Conservation (phyloP, 129 eudicot species). For the Dittrichia graveolens region DNA sequence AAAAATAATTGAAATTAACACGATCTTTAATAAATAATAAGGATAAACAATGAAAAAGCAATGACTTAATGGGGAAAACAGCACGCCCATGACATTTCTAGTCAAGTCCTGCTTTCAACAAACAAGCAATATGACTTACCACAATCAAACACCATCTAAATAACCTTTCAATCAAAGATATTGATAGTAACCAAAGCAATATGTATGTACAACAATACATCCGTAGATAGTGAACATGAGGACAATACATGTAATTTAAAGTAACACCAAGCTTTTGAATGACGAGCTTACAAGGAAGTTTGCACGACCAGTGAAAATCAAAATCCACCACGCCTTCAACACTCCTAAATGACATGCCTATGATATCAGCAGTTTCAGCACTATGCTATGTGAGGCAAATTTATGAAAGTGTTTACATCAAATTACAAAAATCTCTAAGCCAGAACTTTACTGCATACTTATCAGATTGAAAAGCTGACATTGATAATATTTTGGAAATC, state of each 20-base stretch:
- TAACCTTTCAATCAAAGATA: not conserved
- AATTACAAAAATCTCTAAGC: not conserved
- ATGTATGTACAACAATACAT: not conserved
- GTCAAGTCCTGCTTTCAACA: too few species aligned
- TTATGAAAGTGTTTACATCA: not conserved
- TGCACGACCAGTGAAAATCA: not conserved
- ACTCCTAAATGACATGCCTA: not conserved
- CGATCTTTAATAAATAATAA: too few species aligned
- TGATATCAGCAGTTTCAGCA: conserved; percentile 1
- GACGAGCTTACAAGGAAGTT: not conserved
- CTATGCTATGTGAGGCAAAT: not conserved
- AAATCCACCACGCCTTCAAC: not conserved
- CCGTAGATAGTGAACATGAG: conserved; percentile 15
- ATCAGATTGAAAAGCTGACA: not conserved
- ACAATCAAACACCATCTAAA: not conserved
- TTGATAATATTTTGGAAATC: not conserved
- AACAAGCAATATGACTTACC: too few species aligned
- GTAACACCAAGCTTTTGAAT: not conserved
- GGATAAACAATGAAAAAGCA: too few species aligned
- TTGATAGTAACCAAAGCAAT: conserved; percentile 1
- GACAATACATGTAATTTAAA: not conserved
- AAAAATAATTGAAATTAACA: too few species aligned
- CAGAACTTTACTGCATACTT: not conserved
- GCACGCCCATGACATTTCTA: too few species aligned
- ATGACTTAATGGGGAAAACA: too few species aligned